Evolutionary conservation across 2,329 filamentous ascomycete genomes (phyloP).

Genomic region (Xylariaceae sp.): DNA sequence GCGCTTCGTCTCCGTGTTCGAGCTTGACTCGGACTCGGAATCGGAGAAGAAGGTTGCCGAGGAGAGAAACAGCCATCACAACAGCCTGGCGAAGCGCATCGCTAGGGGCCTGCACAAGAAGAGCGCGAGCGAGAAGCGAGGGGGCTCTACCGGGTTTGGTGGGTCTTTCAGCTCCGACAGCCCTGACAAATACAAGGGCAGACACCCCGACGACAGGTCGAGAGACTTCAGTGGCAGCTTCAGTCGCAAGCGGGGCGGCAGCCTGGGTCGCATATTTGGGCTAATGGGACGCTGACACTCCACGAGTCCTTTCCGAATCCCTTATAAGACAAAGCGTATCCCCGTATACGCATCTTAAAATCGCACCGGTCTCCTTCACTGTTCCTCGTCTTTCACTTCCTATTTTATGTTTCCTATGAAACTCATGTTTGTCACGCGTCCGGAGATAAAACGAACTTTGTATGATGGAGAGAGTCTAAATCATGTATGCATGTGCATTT

Average conservation of each 20-base stretch:
- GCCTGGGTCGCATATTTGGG: background rate
- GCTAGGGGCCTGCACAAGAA: conserved; percentile 40
- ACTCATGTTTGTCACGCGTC: too few relatives aligned
- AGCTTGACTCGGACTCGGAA: conserved; percentile 39
- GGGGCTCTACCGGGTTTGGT: too few relatives aligned
- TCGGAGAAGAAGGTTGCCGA: conserved; percentile 30
- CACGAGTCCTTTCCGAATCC: too few relatives aligned
- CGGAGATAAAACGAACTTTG: too few relatives aligned
- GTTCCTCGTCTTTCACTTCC: too few relatives aligned
- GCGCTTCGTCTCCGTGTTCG: conserved; percentile 41
- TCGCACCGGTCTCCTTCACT: too few relatives aligned
- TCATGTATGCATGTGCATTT: too few relatives aligned
- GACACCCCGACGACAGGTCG: background rate
- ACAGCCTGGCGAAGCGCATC: conserved; percentile 33
- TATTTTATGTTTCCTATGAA: too few relatives aligned
- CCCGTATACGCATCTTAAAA: too few relatives aligned
- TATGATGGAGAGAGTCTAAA: too few relatives aligned
- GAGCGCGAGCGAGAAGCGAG: conserved; percentile 26
- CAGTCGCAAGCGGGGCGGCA: background rate
- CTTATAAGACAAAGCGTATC: too few relatives aligned
- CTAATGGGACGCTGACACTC: background rate
- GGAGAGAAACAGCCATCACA: conserved; percentile 6
- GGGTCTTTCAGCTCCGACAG: too few relatives aligned
- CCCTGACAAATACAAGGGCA: background rate
- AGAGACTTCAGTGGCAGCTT: background rate